phyloP scores from a whole-genome alignment of 805 yeast species.

The Ogataea glucozyma region DNA sequence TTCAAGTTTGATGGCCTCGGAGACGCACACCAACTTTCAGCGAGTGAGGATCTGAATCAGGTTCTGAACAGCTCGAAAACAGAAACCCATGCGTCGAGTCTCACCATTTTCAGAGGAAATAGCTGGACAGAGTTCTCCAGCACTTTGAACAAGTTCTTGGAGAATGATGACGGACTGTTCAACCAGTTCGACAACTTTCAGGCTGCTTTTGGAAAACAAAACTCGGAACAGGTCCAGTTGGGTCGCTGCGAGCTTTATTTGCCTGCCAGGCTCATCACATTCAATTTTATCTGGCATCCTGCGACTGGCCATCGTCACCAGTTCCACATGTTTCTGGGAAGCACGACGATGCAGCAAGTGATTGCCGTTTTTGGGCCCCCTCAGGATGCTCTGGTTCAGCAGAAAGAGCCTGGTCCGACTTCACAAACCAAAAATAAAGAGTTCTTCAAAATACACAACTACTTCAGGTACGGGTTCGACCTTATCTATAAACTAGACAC shows the following conservation, averaged over 20 bases:
- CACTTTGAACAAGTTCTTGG: conserved; percentile 6
- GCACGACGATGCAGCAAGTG: conserved; percentile 51
- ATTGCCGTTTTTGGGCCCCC: conserved; percentile 56
- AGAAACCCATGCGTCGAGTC: conserved; percentile 40
- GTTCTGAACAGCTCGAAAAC: conserved; percentile 27
- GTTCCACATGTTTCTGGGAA: conserved; percentile 34
- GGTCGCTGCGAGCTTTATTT: conserved; percentile 13
- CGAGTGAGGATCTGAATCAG: conserved; percentile 23
- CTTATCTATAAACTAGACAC: conserved; percentile 45
- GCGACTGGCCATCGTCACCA: conserved; percentile 2
- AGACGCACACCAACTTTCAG: background rate
- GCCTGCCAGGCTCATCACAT: conserved; percentile 22
- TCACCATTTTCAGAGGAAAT: conserved; percentile 43
- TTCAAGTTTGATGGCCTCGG: conserved; percentile 42
- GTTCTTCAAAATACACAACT: conserved; percentile 49
- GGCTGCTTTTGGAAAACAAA: conserved; percentile 6
- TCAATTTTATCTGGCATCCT: conserved; percentile 31
- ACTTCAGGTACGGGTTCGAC: conserved; percentile 56
- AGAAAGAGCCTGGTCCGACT: conserved; percentile 42
- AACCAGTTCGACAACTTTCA: background rate
- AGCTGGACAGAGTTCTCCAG: conserved; percentile 34
- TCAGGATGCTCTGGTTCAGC: conserved; percentile 44
- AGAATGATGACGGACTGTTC: conserved; percentile 3
- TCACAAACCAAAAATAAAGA: conserved; percentile 14
- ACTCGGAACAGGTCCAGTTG: conserved; percentile 10